These are phyloP conservation scores for Tolypocladium amazonense DNA, from an alignment of 2,329 filamentous ascomycete genomes.

Conservation along the genomic window DNA sequence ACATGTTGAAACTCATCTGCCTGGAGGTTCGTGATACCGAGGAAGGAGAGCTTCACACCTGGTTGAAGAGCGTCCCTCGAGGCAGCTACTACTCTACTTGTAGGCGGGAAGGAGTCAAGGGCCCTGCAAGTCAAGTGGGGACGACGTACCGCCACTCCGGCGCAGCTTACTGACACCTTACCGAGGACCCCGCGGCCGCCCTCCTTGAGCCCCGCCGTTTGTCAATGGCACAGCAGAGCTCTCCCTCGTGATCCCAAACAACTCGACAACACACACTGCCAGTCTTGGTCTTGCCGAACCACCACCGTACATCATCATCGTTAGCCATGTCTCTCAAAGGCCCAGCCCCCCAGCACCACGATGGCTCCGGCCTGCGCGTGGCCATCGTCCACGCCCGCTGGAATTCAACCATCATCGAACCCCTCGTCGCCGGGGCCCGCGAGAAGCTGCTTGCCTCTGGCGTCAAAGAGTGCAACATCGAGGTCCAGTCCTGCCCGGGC, in stretches of 20 bases:
- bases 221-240: background rate
- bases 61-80: background rate
- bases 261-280: background rate
- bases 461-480: conserved; percentile 80
- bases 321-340: conserved; percentile 42
- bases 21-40: background rate
- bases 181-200: background rate
- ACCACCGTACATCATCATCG: background rate
- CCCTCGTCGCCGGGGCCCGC: conserved; percentile 71
- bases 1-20: background rate
- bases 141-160: background rate
- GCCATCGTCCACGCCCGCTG: conserved; percentile 94
- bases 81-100: background rate
- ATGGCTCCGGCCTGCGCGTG: conserved; percentile 70
- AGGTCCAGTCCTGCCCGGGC: conserved; percentile 81
- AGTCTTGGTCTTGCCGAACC: background rate
- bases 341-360: conserved; percentile 45
- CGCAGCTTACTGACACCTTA: background rate
- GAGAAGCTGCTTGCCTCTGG: conserved; percentile 68
- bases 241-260: background rate
- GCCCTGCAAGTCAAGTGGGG: background rate
- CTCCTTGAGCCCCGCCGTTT: background rate
- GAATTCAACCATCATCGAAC: conserved; percentile 82
- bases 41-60: background rate
- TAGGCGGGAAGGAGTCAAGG: background rate